Base-by-base conservation (phyloP, 2,329 filamentous ascomycete species). In the Daldinia sp. region DNA sequence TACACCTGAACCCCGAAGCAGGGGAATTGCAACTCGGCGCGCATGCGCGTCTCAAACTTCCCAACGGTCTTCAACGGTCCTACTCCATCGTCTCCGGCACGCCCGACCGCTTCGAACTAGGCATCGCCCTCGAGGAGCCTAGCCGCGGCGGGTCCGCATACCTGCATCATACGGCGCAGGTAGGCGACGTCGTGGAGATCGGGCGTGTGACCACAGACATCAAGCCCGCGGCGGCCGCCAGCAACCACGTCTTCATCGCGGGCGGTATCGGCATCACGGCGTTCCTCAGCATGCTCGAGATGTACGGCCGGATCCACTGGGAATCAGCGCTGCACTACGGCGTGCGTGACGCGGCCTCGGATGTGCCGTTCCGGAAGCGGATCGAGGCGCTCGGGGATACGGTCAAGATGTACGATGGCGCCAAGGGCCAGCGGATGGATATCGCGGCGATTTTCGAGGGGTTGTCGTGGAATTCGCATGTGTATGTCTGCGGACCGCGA, bases 201-300 rank as follows among this genome's bases (percentile, higher is more conserved):
- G 80, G 83, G 1, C 79, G 79, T 29, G 80, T 88, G 27, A 85
- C 81, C 0, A 71, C 76, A 0, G 83, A 80, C 39, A 79, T 87
- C 21, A 79, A 80, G 1, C 73, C 81, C 1, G 77, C 77, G 0
- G 71, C 61, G 2, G 75, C 80, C 0, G 84, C 84, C 6, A 85
- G 84, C 65, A 79, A 84, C 50, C 87, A 90, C 65, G 78, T 90
- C 35, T 85, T 90, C 68, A 83, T 91, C 27, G 86, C 82, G 0
- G 88, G 85, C 8, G 88, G 88, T 0, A 86, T 90, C 27, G 88
- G 88, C 0, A 83, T 90, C 63, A 90, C 88, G 1, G 88, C 88
- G 0, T 90, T 90, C 65, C 70, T 90, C 7, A 69, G 77, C 0
- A 76, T 86, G 21, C 70, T 85, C 2, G 75, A 82, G 49, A 53